A percentile compares a stretch with the other conserved stretches of the same genome.
These are phyloP conservation scores for Sophora flavescens DNA, from an alignment of 306 rosid genomes.

Conservation along the genomic window DNA sequence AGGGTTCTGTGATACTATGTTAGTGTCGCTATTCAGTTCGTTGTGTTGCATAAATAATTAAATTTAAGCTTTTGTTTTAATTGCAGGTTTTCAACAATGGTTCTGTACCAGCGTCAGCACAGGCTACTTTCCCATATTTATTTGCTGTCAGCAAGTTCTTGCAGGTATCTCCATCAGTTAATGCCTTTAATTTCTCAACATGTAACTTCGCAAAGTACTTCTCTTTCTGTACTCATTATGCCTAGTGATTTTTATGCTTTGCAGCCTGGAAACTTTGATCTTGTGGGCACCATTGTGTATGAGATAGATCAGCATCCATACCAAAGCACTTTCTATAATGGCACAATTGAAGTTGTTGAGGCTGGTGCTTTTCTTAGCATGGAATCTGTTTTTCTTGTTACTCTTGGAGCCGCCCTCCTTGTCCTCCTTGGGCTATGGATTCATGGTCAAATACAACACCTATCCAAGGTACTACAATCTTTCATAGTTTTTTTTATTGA, in stretches of 20 bases:
- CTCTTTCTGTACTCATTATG: slow-evolving; percentile 7
- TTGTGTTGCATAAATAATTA: slow-evolving; percentile 20
- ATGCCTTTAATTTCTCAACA: slow-evolving; percentile 9
- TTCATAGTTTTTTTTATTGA: not conserved
- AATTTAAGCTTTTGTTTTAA: slow-evolving; percentile 31
- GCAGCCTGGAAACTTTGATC: slow-evolving; percentile 95
- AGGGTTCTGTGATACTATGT: slow-evolving; percentile 1
- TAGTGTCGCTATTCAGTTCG: not conserved
- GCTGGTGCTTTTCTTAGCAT: slow-evolving; percentile 74
- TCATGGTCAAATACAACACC: slow-evolving; percentile 82
- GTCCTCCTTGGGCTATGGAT: slow-evolving; percentile 77
- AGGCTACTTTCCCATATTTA: slow-evolving; percentile 87
- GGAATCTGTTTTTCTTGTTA: slow-evolving; percentile 83
- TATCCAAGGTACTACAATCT: slow-evolving; percentile 72
- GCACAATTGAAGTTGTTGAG: slow-evolving; percentile 88
- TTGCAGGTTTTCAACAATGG: slow-evolving; percentile 79
- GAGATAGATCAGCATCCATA: slow-evolving; percentile 82
- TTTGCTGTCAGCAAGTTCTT: slow-evolving; percentile 89
- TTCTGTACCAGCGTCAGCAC: slow-evolving; percentile 75
- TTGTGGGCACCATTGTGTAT: slow-evolving; percentile 79
- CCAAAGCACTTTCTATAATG: slow-evolving; percentile 85
- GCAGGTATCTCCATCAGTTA: slow-evolving; percentile 67
- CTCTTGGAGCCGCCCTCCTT: slow-evolving; percentile 83
- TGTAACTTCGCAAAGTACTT: slow-evolving; percentile 26
- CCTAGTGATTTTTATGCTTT: slow-evolving; percentile 38